These are phyloP conservation scores for Coniophora puteana DNA, from an alignment of 1,284 basidiomycete genomes.

Conservation along the genomic window DNA sequence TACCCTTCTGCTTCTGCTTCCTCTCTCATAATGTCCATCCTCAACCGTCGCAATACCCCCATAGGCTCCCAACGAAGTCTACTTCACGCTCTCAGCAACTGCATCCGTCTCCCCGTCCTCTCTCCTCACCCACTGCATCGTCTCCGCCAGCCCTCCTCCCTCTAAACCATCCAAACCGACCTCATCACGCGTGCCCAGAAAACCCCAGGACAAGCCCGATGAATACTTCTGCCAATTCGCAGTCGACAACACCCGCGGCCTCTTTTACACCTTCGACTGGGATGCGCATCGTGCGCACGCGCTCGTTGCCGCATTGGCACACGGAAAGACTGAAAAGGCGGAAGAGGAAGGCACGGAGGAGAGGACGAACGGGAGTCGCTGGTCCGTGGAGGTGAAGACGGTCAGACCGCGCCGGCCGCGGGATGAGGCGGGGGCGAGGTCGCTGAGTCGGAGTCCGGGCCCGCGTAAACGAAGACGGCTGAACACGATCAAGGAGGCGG, in stretches of 20 bases:
- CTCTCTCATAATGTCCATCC: constrained; percentile 3
- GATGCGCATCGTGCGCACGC: constrained; percentile 39
- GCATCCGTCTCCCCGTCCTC: constrained; percentile 45
- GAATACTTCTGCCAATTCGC: constrained; percentile 57
- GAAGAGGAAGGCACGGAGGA: constrained; percentile 22
- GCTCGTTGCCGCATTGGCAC: constrained; percentile 23
- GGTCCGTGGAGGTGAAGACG: constrained; percentile 21
- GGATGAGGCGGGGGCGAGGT: constrained; percentile 11
- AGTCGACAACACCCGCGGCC: constrained; percentile 51
- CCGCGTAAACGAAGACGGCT: constrained; percentile 12
- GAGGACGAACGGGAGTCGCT: constrained; percentile 24
- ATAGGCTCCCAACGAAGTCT: constrained; percentile 75
- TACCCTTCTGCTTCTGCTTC: constrained; percentile 1
- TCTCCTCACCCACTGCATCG: constrained; percentile 48
- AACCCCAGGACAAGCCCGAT: constrained; percentile 6
- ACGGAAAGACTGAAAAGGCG: no score
- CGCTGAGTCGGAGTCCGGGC: not conserved
- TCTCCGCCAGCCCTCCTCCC: constrained; percentile 31
- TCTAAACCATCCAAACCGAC: constrained; percentile 3
- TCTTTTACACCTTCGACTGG: constrained; percentile 66
- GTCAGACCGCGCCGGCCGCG: constrained; percentile 6
- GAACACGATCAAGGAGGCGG: constrained; percentile 18
- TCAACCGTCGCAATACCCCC: constrained; percentile 40
- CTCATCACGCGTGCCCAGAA: constrained; percentile 11
- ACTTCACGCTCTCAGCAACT: constrained; percentile 51